Evolutionary conservation across 768 basidiomycete species (phyloP), one percentile per base, ranked within the genome.

Genomic region (Lentinus brumalis): DNA sequence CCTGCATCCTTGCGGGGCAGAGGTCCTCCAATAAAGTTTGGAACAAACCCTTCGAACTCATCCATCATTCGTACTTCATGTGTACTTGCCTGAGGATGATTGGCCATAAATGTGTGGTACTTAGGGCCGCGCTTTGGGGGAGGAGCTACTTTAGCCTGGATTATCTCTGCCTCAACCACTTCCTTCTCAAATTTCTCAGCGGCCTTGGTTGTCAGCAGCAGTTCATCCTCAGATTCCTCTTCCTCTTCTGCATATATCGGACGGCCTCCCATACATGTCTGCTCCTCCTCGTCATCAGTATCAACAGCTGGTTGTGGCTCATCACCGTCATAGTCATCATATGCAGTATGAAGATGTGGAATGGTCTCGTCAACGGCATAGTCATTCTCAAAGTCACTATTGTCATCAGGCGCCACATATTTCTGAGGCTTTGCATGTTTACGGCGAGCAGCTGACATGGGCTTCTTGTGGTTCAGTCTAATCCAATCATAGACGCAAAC

Each of bases 21-120:
- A 5, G 59, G n/a, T 26, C 46, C 65, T 1, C 74, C 75, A 15
- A 71, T 55, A 61, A 78, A 74, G 56, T 76, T 74, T 21, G 72
- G 71, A 3, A 75, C 61, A 12, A 12, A 45, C 7, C 41, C 35
- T 15, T 44, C 38, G 29, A 12, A 26, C 44, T 59, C 44, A 32
- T 30, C 31, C 9, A 59, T 16, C 1, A 59, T 6, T 15, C 44
- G 21, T 2, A 45, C 44, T 7, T 45, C 44, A 45, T 45, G 44
- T 45, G 16, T 45, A 3, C 16, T 1, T 14, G 44, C 44, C 7
- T 45, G 44, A 15, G 44, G 44, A 7, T 45, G 44, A 8, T 45
- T 45, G 8, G 44, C 11, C 21, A 21, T n/a, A 21, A 45, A 45
- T 7, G 16, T 45, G 15, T n/a, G 21, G 16, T 45, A 45, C 10